Percentiles rank a stretch among this genome's conserved stretches.
Evolutionary conservation across 805 yeast species (phyloP).

Genomic region (Ogataea zsoltii): DNA sequence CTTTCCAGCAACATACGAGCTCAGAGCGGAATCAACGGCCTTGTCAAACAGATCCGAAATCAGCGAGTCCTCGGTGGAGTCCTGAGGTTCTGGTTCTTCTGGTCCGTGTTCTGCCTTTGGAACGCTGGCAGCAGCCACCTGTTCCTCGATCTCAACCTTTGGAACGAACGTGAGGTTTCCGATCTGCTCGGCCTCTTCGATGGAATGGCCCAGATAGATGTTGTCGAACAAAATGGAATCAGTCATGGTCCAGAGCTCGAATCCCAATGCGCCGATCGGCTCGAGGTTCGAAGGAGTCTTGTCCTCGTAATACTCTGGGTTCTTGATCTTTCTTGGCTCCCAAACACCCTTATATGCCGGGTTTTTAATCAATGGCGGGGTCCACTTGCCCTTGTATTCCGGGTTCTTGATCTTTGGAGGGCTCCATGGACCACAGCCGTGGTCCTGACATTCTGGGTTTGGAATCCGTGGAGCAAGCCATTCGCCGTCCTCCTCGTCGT

Average conservation of each 20-base stretch:
- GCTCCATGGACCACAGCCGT: slow-evolving; percentile 83
- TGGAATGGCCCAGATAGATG: slow-evolving; percentile 80
- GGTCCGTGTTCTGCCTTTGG: slow-evolving; percentile 46
- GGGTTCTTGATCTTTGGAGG: slow-evolving; percentile 70
- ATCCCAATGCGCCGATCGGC: slow-evolving; percentile 78
- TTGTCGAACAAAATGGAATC: slow-evolving; percentile 75
- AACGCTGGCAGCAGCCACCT: slow-evolving; percentile 39
- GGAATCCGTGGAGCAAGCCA: slow-evolving; percentile 72
- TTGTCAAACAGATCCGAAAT: slow-evolving; percentile 21
- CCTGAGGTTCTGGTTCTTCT: slow-evolving; percentile 31
- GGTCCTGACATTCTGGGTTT: slow-evolving; percentile 70
- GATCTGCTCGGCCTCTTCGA: slow-evolving; percentile 79
- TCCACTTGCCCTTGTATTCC: slow-evolving; percentile 76
- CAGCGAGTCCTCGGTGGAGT: slow-evolving; percentile 18
- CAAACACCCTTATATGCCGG: slow-evolving; percentile 82
- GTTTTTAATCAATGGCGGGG: slow-evolving; percentile 63
- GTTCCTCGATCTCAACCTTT: slow-evolving; percentile 53
- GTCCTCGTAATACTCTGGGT: slow-evolving; percentile 70
- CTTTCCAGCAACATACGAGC: slow-evolving; percentile 29
- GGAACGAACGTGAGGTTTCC: slow-evolving; percentile 75
- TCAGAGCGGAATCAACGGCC: slow-evolving; percentile 18
- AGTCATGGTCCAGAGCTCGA: slow-evolving; percentile 89
- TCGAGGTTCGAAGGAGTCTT: slow-evolving; percentile 57
- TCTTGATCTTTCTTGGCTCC: slow-evolving; percentile 63
- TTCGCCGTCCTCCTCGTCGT: slow-evolving; percentile 85